Base-by-base conservation (phyloP, 1,284 basidiomycete species). In the Ustilago esculenta region DNA sequence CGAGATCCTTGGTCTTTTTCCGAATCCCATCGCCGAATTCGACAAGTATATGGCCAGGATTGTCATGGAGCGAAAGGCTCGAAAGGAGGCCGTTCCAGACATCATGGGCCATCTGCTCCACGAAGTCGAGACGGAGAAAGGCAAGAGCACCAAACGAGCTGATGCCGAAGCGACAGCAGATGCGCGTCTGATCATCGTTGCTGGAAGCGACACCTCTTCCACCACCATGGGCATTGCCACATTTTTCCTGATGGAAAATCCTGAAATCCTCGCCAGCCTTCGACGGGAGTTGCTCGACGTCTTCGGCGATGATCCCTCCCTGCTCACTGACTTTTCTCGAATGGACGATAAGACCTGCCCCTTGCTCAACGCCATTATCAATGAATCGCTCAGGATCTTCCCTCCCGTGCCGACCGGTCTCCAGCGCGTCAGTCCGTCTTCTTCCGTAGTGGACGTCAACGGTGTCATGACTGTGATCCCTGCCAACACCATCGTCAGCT, bases 301-400 rank as follows among this genome's bases (percentile, higher is more conserved):
- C 5, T 71, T 71, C 20, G 63, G 49, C 0, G 50, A 52, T 15
- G 40, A 54, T 5, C 48, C 55, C 9, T 8, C 37, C 15, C 32
- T 58, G 32, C 49, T 60, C 12, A 55, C 47, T 25, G 63, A 70
- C 24, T 52, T 70, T 17, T 20, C 34, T 6, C 47, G 37, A 9
- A 41, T 58, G 42, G 48, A 42, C 42, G 43, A 56, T 18, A 52
- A 63, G 32, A 43, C 54, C 6, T 65, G 67, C 36, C 66, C 67
- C 0, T 37, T 70, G 15, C 51, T 72, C 20, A 70, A 64, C n/a
- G 70, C 66, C 25, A 20, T 51, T 24, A 70, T 72, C 59, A 59
- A 70, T 34, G 70, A 72, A 36, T 36, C 70, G 17, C 34, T 72
- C 0, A 45, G 70, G 12, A 40, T 72, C 17, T 59, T 52, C 25